Conservation (phyloP, 768 basidiomycete genomes). For the Terana coerulea region DNA sequence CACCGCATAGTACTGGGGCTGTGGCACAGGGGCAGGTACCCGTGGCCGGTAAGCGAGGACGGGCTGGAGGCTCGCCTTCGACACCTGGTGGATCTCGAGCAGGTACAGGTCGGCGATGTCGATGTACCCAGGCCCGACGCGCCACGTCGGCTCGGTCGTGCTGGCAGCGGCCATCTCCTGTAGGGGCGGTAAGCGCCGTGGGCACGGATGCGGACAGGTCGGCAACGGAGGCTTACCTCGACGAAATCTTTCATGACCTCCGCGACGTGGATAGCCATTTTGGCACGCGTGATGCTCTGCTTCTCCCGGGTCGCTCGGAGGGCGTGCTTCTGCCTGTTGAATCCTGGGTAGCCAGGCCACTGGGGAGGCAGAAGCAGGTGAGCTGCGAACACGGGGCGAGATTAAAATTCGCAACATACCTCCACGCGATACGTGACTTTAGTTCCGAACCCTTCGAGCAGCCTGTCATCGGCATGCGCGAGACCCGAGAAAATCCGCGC, state of each 20-base stretch:
- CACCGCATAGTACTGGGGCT: neutral
- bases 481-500: slow-evolving; percentile 2
- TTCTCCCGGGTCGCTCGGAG: slow-evolving; percentile 12
- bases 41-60: slow-evolving; percentile 13
- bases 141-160: slow-evolving; percentile 11
- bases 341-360: slow-evolving; percentile 13
- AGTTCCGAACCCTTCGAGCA: slow-evolving; percentile 10
- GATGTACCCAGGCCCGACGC: slow-evolving; percentile 9
- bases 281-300: slow-evolving; percentile 10
- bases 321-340: slow-evolving; percentile 14
- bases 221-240: slow-evolving; percentile 2
- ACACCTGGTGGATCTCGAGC: slow-evolving; percentile 13
- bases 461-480: slow-evolving; percentile 3
- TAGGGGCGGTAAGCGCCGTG: neutral
- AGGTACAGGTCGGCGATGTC: slow-evolving; percentile 10
- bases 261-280: slow-evolving; percentile 13
- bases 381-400: neutral
- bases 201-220: neutral
- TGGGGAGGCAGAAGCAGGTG: neutral
- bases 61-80: slow-evolving; percentile 14
- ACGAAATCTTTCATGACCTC: slow-evolving; percentile 15
- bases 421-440: slow-evolving; percentile 14
- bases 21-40: neutral
- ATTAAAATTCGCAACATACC: neutral
- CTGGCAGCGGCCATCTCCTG: slow-evolving; percentile 4